phyloP scores from a whole-genome alignment of 2,329 filamentous ascomycete species.

The Fusarium temperatum region DNA sequence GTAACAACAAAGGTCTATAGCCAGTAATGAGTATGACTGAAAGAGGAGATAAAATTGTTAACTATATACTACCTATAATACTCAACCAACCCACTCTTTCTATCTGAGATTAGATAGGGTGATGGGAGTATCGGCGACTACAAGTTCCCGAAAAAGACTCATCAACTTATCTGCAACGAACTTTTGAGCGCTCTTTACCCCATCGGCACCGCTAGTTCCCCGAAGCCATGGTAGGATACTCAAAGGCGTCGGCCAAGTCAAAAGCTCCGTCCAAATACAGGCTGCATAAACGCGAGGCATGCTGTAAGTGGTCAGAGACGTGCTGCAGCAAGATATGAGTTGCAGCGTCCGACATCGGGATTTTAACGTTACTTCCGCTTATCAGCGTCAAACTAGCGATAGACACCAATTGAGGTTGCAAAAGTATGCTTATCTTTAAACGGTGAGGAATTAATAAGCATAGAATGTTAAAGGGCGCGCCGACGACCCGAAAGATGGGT shows the following conservation, averaged over 20 bases:
- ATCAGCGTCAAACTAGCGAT: not conserved
- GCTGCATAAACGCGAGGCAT: fast-evolving
- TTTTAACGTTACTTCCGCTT: not conserved
- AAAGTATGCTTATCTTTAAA: not conserved
- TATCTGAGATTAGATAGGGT: not conserved
- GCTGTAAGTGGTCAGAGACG: not conserved
- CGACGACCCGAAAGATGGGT: not conserved
- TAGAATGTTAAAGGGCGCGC: not conserved
- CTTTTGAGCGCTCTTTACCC: no score
- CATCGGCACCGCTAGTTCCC: not conserved
- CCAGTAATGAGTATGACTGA: not conserved
- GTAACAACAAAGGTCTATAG: not conserved
- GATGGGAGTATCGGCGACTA: not conserved
- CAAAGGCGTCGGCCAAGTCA: not conserved
- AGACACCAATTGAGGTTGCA: fast-evolving
- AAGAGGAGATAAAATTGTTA: no score
- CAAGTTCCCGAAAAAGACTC: not conserved
- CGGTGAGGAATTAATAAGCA: not conserved
- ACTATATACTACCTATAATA: not conserved
- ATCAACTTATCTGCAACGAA: not conserved
- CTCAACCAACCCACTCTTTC: fast-evolving
- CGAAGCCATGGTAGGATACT: not conserved
- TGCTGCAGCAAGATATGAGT: not conserved
- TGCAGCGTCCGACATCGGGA: not conserved
- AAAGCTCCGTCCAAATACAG: fast-evolving